phyloP scores from a whole-genome alignment of 345 rosid genomes.

The Cardamine chenopodiifolia region DNA sequence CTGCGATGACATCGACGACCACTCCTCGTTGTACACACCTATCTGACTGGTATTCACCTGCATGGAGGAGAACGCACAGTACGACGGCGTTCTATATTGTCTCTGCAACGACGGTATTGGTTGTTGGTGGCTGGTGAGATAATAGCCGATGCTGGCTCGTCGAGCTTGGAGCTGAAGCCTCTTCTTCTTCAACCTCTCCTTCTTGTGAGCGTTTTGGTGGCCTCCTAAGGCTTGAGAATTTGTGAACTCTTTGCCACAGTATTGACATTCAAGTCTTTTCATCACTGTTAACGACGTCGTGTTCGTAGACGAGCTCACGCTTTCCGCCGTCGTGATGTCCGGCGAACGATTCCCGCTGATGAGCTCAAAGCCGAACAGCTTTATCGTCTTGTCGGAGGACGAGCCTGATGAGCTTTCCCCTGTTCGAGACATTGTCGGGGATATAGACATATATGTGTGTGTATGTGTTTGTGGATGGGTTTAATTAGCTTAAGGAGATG shows the following conservation, averaged over 20 bases:
- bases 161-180: constrained; percentile 90
- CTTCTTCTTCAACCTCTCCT: constrained; percentile 89
- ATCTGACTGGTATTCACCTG: constrained; percentile 33
- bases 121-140: constrained; percentile 50
- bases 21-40: constrained; percentile 36
- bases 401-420: constrained; percentile 54
- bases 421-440: constrained; percentile 48
- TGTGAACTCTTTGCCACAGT: constrained; percentile 81
- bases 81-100: constrained; percentile 50
- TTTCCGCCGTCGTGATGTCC: constrained; percentile 49
- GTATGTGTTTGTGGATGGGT: constrained; percentile 12
- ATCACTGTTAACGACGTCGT: constrained; percentile 44
- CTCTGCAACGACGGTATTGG: constrained; percentile 37
- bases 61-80: constrained; percentile 43
- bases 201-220: constrained; percentile 98
- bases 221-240: constrained; percentile 98
- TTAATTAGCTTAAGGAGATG: constrained; percentile 23
- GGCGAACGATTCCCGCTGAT: constrained; percentile 43
- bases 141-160: constrained; percentile 67
- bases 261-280: constrained; percentile 87
- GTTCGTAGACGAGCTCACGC: constrained; percentile 73
- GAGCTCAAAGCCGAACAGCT: constrained; percentile 82
- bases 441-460: constrained; percentile 38
- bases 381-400: constrained; percentile 58
- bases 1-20: constrained; percentile 55